Percentiles rank a stretch among this genome's conserved stretches.
These are phyloP conservation scores for Penicillium thymicola DNA, from an alignment of 2,329 filamentous ascomycete genomes.

Conservation along the genomic window DNA sequence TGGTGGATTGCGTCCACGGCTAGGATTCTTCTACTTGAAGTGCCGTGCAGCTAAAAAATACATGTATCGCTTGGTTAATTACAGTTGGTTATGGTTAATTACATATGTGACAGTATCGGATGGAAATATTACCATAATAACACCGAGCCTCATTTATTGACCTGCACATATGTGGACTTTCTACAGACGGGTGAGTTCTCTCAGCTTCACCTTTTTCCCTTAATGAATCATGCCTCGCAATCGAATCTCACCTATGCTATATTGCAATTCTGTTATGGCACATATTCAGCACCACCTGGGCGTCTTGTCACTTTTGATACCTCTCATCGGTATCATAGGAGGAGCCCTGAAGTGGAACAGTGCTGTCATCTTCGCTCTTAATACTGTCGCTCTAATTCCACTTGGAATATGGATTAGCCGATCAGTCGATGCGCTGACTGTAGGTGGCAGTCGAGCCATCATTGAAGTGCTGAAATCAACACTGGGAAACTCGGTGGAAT, in stretches of 20 bases:
- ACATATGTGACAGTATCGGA: background rate
- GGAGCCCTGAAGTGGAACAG: conserved; percentile 57
- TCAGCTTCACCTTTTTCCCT: background rate
- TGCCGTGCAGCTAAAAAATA: background rate
- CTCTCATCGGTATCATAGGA: conserved; percentile 70
- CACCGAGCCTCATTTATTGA: background rate
- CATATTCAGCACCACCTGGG: background rate
- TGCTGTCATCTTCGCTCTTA: conserved; percentile 69
- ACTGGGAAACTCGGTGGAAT: conserved; percentile 79
- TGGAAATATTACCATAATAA: background rate
- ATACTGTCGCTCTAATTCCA: conserved; percentile 82
- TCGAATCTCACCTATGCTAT: background rate
- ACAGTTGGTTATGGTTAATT: background rate
- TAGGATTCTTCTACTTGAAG: background rate
- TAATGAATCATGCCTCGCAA: background rate
- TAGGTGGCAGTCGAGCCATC: conserved; percentile 62
- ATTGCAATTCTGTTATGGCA: background rate
- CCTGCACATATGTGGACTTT: background rate
- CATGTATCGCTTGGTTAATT: background rate
- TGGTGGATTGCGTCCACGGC: background rate
- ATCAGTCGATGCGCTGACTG: conserved; percentile 76
- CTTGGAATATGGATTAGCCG: conserved; percentile 74
- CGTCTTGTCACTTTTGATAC: conserved; percentile 69
- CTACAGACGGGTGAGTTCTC: background rate
- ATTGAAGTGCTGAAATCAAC: conserved; percentile 80